A percentile compares a stretch with the other conserved stretches of the same genome.
Evolutionary conservation across 1,284 basidiomycete genomes (phyloP).

Genomic region (Pyrrhoderma lamaoense): DNA sequence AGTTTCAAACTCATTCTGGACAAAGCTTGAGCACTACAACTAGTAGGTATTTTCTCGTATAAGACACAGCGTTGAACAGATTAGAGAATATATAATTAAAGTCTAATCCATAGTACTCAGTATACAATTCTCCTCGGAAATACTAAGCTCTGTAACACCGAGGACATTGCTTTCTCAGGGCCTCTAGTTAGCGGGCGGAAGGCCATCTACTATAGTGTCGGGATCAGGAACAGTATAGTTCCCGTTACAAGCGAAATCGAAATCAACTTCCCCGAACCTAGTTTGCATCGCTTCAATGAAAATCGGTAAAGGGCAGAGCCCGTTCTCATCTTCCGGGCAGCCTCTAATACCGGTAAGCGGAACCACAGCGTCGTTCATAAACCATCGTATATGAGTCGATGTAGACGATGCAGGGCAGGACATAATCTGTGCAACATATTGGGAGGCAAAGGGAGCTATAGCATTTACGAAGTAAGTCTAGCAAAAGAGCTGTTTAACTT

Average conservation of each 20-base stretch:
- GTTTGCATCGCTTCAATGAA: constrained; percentile 47
- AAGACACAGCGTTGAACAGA: no score
- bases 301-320: constrained; percentile 46
- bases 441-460: constrained; percentile 47
- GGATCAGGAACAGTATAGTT: constrained; percentile 36
- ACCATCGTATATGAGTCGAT: constrained; percentile 44
- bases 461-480: constrained; percentile 41
- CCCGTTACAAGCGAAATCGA: constrained; percentile 35
- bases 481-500: neutral
- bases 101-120: no score
- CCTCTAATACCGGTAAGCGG: constrained; percentile 54
- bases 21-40: no score
- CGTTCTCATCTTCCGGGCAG: constrained; percentile 43
- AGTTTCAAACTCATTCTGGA: no score
- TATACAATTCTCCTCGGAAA: no score
- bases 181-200: constrained; percentile 24
- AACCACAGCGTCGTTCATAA: constrained; percentile 53
- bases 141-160: no score
- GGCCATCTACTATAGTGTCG: constrained; percentile 34
- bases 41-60: no score
- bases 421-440: constrained; percentile 56
- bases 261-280: constrained; percentile 40
- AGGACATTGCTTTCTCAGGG: no score
- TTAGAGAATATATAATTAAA: no score
- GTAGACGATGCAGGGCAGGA: constrained; percentile 35